Evolutionary conservation across 208 protist genomes (phyloP), one percentile per base, ranked within the genome.

Genomic region (Wallacemonas collosoma): DNA sequence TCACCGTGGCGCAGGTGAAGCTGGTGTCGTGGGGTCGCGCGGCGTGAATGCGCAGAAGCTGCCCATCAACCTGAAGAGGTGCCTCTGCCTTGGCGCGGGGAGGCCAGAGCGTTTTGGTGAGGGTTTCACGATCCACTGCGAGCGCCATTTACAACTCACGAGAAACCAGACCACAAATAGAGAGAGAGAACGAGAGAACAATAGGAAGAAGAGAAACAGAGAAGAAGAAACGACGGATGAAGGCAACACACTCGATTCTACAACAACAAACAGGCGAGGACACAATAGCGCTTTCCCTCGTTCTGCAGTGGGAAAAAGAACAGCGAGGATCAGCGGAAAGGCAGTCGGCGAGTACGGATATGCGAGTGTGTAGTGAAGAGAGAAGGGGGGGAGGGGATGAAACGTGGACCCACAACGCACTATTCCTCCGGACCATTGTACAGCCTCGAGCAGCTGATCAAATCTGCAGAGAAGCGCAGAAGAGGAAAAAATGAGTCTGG

Each of bases 51-150:
- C 74, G 75, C 41, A 80, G 51, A 11, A 68, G 74, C 17, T 73
- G 70, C 2, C 75, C 75, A 63, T 75, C 58, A 2, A 36, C 17
- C 47, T 71, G 68, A 41, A 75, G 9, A 1, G 55, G 17, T 12
- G 55, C 9, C 26, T 68, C 56, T n/a, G 41, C 47, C 3, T 9
- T 40, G 6, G 60, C n/a, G 1, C 56, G 51, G 5, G 40, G 41
- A 2, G 65, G 15, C 73, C 73, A 77, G 15, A 77, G 60, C 38
- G 54, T 17, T 44, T 66, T 71, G 58, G 57, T 44, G 17, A 72
- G 15, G 2, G 67, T 68, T 3, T 77, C 60, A 2, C 36, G 41
- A 43, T 70, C 73, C 5, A 77, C 53, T 9, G 66, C 44, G 2
- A 77, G 9, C 1, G 67, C 26, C 73, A 72, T 77, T 26, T 26